Evolutionary conservation across 768 basidiomycete genomes (phyloP).

Genomic region (Omphalotus guepiniiformis): DNA sequence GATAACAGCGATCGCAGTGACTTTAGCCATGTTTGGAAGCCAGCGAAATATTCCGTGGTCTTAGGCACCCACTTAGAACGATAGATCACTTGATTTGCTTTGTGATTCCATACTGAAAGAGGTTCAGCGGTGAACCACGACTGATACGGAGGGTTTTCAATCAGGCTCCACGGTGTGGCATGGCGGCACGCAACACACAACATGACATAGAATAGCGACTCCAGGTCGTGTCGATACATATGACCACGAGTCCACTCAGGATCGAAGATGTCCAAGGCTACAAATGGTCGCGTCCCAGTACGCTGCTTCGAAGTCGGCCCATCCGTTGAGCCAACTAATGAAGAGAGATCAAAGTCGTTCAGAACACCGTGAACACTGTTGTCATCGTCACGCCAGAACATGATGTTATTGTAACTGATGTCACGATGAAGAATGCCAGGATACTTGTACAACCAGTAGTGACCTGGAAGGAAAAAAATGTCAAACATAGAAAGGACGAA

Average conservation of each 20-base stretch:
- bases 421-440: constrained; percentile 11
- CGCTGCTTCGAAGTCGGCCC: constrained; percentile 9
- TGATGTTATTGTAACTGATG: constrained; percentile 14
- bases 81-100: too few species aligned
- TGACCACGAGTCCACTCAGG: neutral
- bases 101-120: too few species aligned
- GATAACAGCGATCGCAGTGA: too few species aligned
- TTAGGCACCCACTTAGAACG: too few species aligned
- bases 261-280: constrained; percentile 12
- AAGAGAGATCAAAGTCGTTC: constrained; percentile 14
- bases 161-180: too few species aligned
- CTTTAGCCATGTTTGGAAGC: too few species aligned
- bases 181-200: neutral
- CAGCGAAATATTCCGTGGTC: too few species aligned
- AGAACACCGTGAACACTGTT: constrained; percentile 12
- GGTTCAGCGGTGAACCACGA: too few species aligned
- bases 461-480: too few species aligned
- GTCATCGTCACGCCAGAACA: constrained; percentile 9
- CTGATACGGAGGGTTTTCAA: too few species aligned
- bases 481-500: too few species aligned
- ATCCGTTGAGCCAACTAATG: neutral
- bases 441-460: constrained; percentile 9
- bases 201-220: constrained; percentile 10
- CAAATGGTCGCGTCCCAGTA: constrained; percentile 15
- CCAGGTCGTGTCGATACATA: constrained; percentile 8